These are phyloP conservation scores for Raddia guianensis DNA, from an alignment of 176 grass and related monocot species.

Conservation along the genomic window DNA sequence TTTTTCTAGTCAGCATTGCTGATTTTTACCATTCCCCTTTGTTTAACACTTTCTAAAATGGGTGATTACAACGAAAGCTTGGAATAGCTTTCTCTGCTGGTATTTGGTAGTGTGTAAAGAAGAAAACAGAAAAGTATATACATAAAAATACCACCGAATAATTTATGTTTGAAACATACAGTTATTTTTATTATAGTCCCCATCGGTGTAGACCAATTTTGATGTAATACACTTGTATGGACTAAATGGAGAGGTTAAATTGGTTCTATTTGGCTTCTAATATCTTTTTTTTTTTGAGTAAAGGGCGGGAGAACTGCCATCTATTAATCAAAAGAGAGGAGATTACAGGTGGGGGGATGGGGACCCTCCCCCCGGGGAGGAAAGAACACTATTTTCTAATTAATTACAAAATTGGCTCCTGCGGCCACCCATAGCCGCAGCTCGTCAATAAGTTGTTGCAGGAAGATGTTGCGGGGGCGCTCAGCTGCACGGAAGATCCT, in stretches of 20 bases:
- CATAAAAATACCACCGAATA: neutral
- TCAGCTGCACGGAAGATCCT: too few relatives aligned
- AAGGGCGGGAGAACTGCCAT: too few relatives aligned
- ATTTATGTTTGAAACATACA: neutral
- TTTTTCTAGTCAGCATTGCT: neutral
- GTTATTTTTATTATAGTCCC: neutral
- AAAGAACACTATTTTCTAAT: too few relatives aligned
- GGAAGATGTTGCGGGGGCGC: too few relatives aligned
- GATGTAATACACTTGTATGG: neutral
- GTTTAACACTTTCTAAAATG: neutral
- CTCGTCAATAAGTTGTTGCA: too few relatives aligned
- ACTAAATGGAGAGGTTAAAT: neutral
- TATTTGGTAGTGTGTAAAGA: neutral
- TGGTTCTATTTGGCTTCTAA: neutral
- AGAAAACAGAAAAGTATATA: neutral
- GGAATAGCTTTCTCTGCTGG: neutral
- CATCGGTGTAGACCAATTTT: neutral
- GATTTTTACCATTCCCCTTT: neutral
- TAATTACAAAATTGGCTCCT: too few relatives aligned
- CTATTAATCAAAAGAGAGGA: too few relatives aligned
- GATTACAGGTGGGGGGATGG: too few relatives aligned
- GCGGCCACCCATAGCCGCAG: too few relatives aligned
- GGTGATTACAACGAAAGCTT: neutral
- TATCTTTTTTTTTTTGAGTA: neutral
- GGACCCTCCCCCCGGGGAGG: too few relatives aligned